phyloP scores from a whole-genome alignment of 2,329 filamentous ascomycete species.

The Botrytis squamosa region DNA sequence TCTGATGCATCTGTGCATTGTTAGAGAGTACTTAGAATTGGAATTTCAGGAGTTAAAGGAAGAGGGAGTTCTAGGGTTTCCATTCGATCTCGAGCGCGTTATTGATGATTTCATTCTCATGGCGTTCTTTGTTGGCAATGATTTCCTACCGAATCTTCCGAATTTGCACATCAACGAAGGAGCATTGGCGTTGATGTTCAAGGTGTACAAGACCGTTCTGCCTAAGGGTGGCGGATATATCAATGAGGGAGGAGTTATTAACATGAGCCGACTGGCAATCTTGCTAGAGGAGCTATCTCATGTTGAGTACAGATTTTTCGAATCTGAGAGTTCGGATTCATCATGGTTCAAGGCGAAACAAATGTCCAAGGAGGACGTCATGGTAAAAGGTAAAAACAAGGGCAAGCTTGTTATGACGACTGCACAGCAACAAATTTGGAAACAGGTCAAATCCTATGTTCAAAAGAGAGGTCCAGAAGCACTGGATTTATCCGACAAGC shows the following conservation, averaged over 20 bases:
- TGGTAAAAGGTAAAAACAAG: constrained; percentile 58
- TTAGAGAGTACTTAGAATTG: constrained; percentile 92
- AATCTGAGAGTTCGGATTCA: constrained; percentile 82
- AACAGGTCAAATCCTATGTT: constrained; percentile 78
- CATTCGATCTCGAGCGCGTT: constrained; percentile 90
- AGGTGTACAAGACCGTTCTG: constrained; percentile 87
- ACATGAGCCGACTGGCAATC: constrained; percentile 73
- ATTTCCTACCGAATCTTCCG: constrained; percentile 96
- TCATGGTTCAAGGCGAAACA: constrained; percentile 91
- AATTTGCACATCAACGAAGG: constrained; percentile 98
- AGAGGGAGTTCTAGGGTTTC: constrained; percentile 68
- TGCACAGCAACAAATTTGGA: constrained; percentile 78
- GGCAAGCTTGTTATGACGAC: constrained; percentile 76
- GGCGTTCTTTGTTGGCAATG: constrained; percentile 99
- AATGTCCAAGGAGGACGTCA: constrained; percentile 65
- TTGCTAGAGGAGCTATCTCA: constrained; percentile 82
- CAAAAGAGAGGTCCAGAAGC: constrained; percentile 62
- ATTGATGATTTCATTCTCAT: constrained; percentile 99
- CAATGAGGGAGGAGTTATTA: constrained; percentile 92
- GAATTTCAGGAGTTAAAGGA: constrained; percentile 92
- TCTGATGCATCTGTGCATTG: constrained; percentile 94
- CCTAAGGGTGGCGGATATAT: constrained; percentile 90
- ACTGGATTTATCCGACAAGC: constrained; percentile 73
- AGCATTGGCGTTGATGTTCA: constrained; percentile 94
- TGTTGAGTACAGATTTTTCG: constrained; percentile 90